Evolutionary conservation across 768 basidiomycete genomes (phyloP), one percentile per base, ranked within the genome.

Genomic region (Tubosaeta sp.): DNA sequence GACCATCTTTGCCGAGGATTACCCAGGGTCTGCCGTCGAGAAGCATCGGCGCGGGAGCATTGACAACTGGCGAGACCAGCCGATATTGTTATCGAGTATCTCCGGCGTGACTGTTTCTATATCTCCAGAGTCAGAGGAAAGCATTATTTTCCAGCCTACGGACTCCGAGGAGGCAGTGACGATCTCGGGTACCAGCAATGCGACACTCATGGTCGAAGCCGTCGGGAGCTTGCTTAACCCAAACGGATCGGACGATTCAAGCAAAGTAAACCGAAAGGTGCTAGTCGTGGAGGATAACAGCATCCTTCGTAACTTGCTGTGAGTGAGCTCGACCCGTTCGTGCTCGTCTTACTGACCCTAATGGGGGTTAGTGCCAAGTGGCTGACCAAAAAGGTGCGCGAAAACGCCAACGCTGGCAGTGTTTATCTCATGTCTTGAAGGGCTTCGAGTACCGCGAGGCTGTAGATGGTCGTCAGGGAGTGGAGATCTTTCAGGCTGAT

Each of bases 251-350:
- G 55, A 80, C 14, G 76, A 76, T 17, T 65, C 67, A 11, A 64
- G 67, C n/a, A 74, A 74, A 37, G 70, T 72, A 16, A 72, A 69
- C 5, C 75, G 83, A 56, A 78, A 84, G 48, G 84, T 95, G 6
- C 73, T 97, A 37, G 84, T 95, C 1, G 88, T 95, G 2, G 94
- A 97, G 69, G 95, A 97, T 62, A 97, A 97, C 65, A 79, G 68
- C 51, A 87, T 97, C 51, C 80, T 97, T 53, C 82, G 92, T 47
- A 83, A 81, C 61, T 74, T 97, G 25, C 76, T 97, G 83, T 91
- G 70, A 59, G 89, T 76, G n/a, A 25, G 49, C 27, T 37, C 13
- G 13, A 52, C 34, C 38, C 46, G 27, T 37, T 54, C 35, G 29
- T 47, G 34, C 38, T 48, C 34, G 17, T 42, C 53, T n/a, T 53